These are phyloP conservation scores for Fusarium cyanostomum DNA, from an alignment of 2,329 filamentous ascomycete genomes.

Conservation along the genomic window DNA sequence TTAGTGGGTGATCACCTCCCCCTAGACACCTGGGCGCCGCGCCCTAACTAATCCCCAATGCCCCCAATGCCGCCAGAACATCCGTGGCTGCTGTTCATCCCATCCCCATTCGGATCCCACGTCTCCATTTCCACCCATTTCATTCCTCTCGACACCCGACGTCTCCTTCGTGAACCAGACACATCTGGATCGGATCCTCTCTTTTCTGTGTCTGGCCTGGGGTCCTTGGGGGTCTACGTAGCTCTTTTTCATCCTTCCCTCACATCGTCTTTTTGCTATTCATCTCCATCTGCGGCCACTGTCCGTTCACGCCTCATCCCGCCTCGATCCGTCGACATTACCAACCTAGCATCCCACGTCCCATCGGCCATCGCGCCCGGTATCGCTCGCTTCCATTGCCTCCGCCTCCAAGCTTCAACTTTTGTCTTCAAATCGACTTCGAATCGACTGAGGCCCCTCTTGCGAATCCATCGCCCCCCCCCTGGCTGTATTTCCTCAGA, in stretches of 20 bases:
- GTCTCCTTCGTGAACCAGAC: conserved; percentile 35
- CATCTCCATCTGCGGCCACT: conserved; percentile 14
- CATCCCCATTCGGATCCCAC: conserved; percentile 39
- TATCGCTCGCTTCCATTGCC: conserved; percentile 30
- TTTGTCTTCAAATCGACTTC: conserved; percentile 13
- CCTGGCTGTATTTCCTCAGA: conserved; percentile 36
- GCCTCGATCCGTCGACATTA: conserved; percentile 16
- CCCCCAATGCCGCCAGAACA: conserved; percentile 14
- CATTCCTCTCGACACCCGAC: conserved; percentile 33
- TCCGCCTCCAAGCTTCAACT: conserved; percentile 11
- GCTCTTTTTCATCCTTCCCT: conserved; percentile 18
- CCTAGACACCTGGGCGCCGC: conserved; percentile 4
- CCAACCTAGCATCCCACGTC: conserved; percentile 20
- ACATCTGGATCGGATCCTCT: conserved; percentile 35
- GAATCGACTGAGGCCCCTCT: conserved; percentile 30
- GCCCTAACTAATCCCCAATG: conserved; percentile 15
- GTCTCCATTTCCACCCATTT: conserved; percentile 34
- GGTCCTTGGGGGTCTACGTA: conserved; percentile 6
- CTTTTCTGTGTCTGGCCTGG: conserved; percentile 30
- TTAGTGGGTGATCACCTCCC: conserved; percentile 33
- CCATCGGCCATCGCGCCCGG: conserved; percentile 17
- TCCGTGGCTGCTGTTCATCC: conserved; percentile 37
- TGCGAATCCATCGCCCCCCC: conserved; percentile 31
- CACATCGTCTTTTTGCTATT: conserved; percentile 16
- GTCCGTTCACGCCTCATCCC: conserved; percentile 24